Base-by-base conservation (phyloP, 345 rosid species). In the Lumnitzera littorea region DNA sequence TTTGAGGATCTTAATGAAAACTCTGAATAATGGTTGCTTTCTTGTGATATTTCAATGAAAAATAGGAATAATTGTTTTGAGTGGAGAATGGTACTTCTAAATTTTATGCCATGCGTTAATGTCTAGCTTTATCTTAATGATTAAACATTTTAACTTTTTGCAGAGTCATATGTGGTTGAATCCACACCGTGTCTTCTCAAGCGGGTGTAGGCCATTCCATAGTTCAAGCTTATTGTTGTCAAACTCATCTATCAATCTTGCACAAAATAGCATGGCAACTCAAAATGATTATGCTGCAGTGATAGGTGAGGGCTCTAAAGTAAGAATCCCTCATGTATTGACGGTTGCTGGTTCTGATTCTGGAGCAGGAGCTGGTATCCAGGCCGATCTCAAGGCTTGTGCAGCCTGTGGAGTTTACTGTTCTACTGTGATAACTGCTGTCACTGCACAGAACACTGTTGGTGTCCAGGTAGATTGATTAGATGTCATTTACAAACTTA, bases 261-360 rank as follows among this genome's bases (percentile, higher is more conserved):
- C 52, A 41, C 55, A 56, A 48, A 50, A 57, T n/a, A 9, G 55
- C 17, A 60, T 46, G 61, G 66, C 67, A 50, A 69, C 62, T 76
- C 64, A 64, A 53, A 73, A 50, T 36, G 67, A 53, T 54, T 60
- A 54, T 9, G 69, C 56, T 60, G 3, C 72, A 27, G 50, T 29
- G n/a, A 16, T 49, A 12, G 48, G 13, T n/a, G 68, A 58, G 48
- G 46, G 55, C 48, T 60, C 56, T 3, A 66, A 14, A 49, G 51
- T 41, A 60, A 82, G 68, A 71, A 65, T 78, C 23, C 87, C 94
- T 11, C 99, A 90, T 54, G 91, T 94, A 4, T 46, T 90, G 59
- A 84, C 86, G 0, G 91, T 94, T 48, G 97, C 96, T 17, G 97
- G 97, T 16, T 94, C 97, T 12, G 97, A 94, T 76, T 94, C 97